A percentile compares a stretch with the other conserved stretches of the same genome.
Evolutionary conservation across 1,139 yeast species (phyloP).

Genomic region (Debaryomyces sp.): DNA sequence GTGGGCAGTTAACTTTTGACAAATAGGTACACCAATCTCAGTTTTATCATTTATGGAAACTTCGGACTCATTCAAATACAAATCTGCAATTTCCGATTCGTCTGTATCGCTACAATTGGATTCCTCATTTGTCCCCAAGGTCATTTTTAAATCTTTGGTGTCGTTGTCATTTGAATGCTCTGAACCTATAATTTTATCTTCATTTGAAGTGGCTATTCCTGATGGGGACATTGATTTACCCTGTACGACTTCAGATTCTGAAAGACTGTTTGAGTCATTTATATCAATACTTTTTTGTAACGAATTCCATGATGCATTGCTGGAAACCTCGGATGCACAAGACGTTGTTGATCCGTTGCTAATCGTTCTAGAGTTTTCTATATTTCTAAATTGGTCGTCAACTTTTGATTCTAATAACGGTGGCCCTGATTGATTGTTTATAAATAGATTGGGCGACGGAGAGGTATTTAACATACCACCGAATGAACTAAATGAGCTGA

Average conservation of each 20-base stretch:
- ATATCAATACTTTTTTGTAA: conserved; percentile 38
- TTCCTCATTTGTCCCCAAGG: background rate
- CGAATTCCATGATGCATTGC: conserved; percentile 36
- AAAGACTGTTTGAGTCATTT: conserved; percentile 14
- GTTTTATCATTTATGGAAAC: background rate
- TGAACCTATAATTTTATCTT: background rate
- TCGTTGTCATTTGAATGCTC: too few species aligned
- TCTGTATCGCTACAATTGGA: background rate
- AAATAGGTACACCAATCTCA: background rate
- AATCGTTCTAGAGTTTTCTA: background rate
- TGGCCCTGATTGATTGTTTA: background rate
- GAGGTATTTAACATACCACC: conserved; percentile 33
- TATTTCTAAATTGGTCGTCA: background rate
- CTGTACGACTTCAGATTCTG: background rate
- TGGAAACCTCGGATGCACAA: conserved; percentile 7
- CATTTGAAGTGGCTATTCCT: background rate
- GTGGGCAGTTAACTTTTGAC: background rate
- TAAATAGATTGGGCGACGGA: background rate
- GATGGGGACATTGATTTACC: background rate
- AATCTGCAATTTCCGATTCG: conserved; percentile 1
- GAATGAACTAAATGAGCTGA: conserved; percentile 40
- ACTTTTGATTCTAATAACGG: background rate
- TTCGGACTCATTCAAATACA: conserved; percentile 1
- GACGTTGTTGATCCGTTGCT: conserved; percentile 4
- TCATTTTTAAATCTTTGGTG: too few species aligned